A percentile compares a stretch with the other conserved stretches of the same genome.
Conservation (phyloP, 768 basidiomycete species). For the Mycena indigotica region DNA sequence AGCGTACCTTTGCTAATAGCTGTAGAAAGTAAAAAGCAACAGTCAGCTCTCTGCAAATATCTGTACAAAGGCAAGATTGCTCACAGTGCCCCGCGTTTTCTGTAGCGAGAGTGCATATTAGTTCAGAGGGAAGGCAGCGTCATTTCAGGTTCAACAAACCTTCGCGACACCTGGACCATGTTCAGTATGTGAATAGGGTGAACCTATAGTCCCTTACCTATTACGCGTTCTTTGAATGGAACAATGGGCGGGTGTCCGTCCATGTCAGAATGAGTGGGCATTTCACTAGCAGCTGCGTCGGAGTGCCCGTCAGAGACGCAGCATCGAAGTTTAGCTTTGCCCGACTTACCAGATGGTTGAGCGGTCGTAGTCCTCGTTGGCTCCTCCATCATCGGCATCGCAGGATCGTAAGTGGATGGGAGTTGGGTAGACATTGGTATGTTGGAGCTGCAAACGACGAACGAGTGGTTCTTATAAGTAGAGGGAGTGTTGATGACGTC, state of each 20-base stretch:
- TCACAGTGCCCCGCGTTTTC: conserved; percentile 49
- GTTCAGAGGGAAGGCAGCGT: not conserved
- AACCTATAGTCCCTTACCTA: conserved; percentile 43
- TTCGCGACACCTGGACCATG: conserved; percentile 34
- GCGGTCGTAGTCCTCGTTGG: too few species aligned
- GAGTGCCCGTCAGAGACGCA: not conserved
- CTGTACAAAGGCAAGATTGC: conserved; percentile 12
- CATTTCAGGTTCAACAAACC: conserved; percentile 21
- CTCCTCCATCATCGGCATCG: too few species aligned
- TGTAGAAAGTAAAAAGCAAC: conserved; percentile 14
- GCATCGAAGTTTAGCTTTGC: too few species aligned
- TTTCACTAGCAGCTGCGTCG: not conserved
- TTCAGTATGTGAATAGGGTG: not conserved
- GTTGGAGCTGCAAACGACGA: too few species aligned
- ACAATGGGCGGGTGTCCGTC: conserved; percentile 25
- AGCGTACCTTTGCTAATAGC: conserved; percentile 37
- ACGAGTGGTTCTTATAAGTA: too few species aligned
- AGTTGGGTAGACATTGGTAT: too few species aligned
- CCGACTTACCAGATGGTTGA: too few species aligned
- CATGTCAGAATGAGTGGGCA: not conserved
- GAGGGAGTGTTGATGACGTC: too few species aligned
- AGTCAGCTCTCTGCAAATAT: not conserved
- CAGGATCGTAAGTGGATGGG: too few species aligned
- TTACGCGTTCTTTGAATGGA: conserved; percentile 62
- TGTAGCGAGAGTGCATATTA: conserved; percentile 13